A percentile compares a stretch with the other conserved stretches of the same genome.
phyloP scores from a whole-genome alignment of 257 asterid genomes.

The Fraxinus anomala region DNA sequence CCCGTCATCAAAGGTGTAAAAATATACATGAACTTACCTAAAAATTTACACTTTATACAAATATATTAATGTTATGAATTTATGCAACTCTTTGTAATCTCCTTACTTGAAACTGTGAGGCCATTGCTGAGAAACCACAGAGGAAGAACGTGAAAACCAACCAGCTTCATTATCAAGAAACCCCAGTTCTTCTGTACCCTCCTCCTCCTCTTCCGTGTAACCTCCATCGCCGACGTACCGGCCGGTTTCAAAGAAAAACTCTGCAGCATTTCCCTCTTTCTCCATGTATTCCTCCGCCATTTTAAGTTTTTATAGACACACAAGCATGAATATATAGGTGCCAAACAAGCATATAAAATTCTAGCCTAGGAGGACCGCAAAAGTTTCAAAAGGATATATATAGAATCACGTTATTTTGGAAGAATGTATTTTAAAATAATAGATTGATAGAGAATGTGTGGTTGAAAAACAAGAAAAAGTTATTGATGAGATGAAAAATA shows the following conservation, averaged over 20 bases:
- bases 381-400: background rate
- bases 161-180: slow-evolving; percentile 23
- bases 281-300: slow-evolving; percentile 40
- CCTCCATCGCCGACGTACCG: slow-evolving; percentile 35
- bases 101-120: slow-evolving; percentile 88
- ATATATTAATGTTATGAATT: background rate
- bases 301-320: background rate
- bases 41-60: too few relatives aligned
- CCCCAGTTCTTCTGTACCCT: slow-evolving; percentile 28
- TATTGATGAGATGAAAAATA: too few relatives aligned
- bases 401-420: too few relatives aligned
- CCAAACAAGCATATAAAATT: background rate
- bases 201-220: slow-evolving; percentile 34
- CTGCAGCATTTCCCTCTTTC: slow-evolving; percentile 26
- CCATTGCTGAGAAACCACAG: slow-evolving; percentile 71
- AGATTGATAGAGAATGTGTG: too few relatives aligned
- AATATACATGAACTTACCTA: background rate
- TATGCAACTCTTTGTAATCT: background rate
- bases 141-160: slow-evolving; percentile 40
- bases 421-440: too few relatives aligned
- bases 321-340: background rate
- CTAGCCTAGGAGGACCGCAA: background rate
- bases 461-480: too few relatives aligned
- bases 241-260: slow-evolving; percentile 47
- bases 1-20: too few relatives aligned